Conservation (phyloP, 1,284 basidiomycete genomes). For the Melampsora medusae region DNA sequence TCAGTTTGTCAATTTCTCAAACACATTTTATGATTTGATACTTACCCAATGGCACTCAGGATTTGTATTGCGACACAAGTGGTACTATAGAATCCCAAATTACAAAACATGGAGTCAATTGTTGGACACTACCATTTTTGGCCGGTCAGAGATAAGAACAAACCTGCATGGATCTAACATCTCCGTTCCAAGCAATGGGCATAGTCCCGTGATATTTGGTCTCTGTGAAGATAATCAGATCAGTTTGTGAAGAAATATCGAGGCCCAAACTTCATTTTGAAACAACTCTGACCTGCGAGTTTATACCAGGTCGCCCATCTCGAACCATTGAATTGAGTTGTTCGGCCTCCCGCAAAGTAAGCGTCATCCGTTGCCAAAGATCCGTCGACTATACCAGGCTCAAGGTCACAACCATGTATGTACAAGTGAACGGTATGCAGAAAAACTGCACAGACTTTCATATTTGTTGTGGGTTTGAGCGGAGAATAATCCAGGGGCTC, state of each 20-base stretch:
- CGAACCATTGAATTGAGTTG: background rate
- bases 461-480: background rate
- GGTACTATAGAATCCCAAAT: background rate
- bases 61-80: background rate
- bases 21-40: background rate
- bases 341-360: background rate
- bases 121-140: background rate
- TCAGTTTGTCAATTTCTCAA: background rate
- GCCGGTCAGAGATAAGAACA: background rate
- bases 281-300: background rate
- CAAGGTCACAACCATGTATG: no score
- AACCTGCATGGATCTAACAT: background rate
- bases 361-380: constrained; percentile 5
- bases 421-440: no score
- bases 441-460: background rate
- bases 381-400: background rate
- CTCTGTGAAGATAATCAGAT: background rate
- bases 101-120: background rate
- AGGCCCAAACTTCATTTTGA: background rate
- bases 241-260: background rate
- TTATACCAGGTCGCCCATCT: constrained; percentile 8
- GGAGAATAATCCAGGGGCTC: background rate
- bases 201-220: background rate
- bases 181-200: background rate
- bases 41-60: constrained; percentile 1